Evolutionary conservation across 441 rosid genomes (phyloP), one percentile per base, ranked within the genome.

Genomic region (Eugenia klotzschiana): DNA sequence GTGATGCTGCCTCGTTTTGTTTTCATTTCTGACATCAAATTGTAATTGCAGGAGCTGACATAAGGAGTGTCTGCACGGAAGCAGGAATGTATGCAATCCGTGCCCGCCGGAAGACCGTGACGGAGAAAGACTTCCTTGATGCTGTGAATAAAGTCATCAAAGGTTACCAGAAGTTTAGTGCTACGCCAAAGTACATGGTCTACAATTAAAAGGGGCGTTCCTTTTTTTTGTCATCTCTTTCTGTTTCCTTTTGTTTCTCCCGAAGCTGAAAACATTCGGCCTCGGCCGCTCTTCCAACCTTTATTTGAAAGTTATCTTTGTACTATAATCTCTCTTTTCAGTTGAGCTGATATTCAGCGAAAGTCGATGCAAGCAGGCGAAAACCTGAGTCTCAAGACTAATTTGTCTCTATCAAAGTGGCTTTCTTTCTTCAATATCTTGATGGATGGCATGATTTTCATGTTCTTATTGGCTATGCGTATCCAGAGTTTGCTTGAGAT

Each of bases 51-150:
- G 99, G 99, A 83, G 98, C 99, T 54, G 98, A 96, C 84, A 96
- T 96, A 56, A 91, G 98, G 87, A 95, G 98, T 81, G 99, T 96
- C n/a, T 96, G 99, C 92, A 96, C 99, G 0, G 99, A 96, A 87
- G 99, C 99, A 2, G 99, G 99, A n/a, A 94, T 96, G 99, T 95
- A 86, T 79, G 99, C 99, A 8, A 95, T 96, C 83, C 89, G 99
- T 57, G 99, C 99, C 1, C 88, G 99, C 51, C 91, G 99, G 86
- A 96, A 96, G 90, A 95, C 98, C 0, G 99, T 95, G 69, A 96
- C 99, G 1, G 98, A 96, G 91, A 96, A 96, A 72, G 99, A 96
- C 87, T 96, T 96, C 88, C 91, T 96, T 22, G 99, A 96, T 58
- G 99, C 99, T 6, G 98, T 96, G 83, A 94, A 96, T 93, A 96